Conservation (phyloP, 2,329 filamentous ascomycete genomes). For the Pseudogymnoascus sp. region DNA sequence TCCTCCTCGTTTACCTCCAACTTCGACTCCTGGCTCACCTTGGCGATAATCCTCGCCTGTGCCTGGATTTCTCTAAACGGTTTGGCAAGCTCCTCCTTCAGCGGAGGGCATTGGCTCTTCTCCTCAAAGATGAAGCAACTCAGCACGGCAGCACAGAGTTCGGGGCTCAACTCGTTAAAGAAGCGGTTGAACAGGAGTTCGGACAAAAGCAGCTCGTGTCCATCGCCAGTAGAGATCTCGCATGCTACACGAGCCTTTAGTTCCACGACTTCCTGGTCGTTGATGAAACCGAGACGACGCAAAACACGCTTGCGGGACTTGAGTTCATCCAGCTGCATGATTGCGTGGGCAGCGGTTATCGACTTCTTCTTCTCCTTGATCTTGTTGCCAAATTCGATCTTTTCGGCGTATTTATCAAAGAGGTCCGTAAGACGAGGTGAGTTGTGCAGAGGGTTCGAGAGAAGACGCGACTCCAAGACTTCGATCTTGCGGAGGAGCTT, state of each 20-base stretch:
- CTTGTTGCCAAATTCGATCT: constrained; percentile 65
- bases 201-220: constrained; percentile 85
- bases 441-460: constrained; percentile 85
- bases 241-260: constrained; percentile 95
- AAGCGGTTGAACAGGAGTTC: constrained; percentile 95
- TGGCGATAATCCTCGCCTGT: constrained; percentile 81
- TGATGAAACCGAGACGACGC: constrained; percentile 89
- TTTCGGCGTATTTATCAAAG: constrained; percentile 78
- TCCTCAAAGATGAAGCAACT: constrained; percentile 98
- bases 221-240: constrained; percentile 76
- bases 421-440: constrained; percentile 75
- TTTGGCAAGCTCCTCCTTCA: constrained; percentile 80
- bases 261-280: constrained; percentile 90
- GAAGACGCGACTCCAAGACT: constrained; percentile 80
- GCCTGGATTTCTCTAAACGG: constrained; percentile 79
- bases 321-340: constrained; percentile 90
- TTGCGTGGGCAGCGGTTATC: constrained; percentile 74
- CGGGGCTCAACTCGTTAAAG: constrained; percentile 90
- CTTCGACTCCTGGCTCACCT: constrained; percentile 92
- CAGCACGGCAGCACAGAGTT: constrained; percentile 76
- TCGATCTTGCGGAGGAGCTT: constrained; percentile 92
- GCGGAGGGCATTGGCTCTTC: constrained; percentile 68
- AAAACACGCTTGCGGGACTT: constrained; percentile 94
- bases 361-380: constrained; percentile 86
- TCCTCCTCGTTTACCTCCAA: constrained; percentile 90